These are phyloP conservation scores for Wickerhamiella alocasiicola DNA, from an alignment of 805 yeast genomes.

Conservation along the genomic window DNA sequence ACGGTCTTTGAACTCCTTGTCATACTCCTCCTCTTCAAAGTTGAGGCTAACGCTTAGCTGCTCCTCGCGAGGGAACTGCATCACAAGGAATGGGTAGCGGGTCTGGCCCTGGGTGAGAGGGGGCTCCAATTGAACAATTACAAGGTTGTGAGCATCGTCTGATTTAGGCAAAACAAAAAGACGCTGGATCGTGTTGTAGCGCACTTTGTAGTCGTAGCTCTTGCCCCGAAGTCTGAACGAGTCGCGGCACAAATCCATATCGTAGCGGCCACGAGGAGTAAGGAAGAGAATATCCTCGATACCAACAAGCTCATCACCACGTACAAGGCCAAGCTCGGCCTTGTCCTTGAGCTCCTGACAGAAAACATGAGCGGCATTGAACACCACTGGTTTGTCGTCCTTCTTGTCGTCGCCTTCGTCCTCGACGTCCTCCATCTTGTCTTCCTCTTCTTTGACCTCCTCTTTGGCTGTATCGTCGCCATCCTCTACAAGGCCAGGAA, in stretches of 20 bases:
- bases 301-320: constrained; percentile 91
- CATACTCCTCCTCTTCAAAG: constrained; percentile 69
- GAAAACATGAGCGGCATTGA: constrained; percentile 69
- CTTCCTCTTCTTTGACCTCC: constrained; percentile 23
- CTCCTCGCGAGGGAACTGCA: constrained; percentile 86
- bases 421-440: constrained; percentile 26
- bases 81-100: constrained; percentile 78
- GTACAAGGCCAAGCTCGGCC: constrained; percentile 87
- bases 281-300: constrained; percentile 82
- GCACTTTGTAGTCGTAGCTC: constrained; percentile 93
- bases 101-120: constrained; percentile 98
- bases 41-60: constrained; percentile 84
- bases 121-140: constrained; percentile 87
- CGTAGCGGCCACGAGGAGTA: constrained; percentile 98
- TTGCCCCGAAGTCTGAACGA: constrained; percentile 90
- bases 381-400: constrained; percentile 33
- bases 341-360: constrained; percentile 84
- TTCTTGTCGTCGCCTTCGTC: constrained; percentile 23
- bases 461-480: constrained; percentile 30
- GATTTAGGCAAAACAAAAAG: constrained; percentile 88
- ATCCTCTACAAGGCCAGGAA: constrained; percentile 66
- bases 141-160: constrained; percentile 79
- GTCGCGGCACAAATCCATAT: constrained; percentile 80
- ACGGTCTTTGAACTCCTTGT: constrained; percentile 59
- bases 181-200: constrained; percentile 78